A percentile compares a stretch with the other conserved stretches of the same genome.
Conservation (phyloP, 495 filamentous ascomycete species). For the Articulospora tetracladia region DNA sequence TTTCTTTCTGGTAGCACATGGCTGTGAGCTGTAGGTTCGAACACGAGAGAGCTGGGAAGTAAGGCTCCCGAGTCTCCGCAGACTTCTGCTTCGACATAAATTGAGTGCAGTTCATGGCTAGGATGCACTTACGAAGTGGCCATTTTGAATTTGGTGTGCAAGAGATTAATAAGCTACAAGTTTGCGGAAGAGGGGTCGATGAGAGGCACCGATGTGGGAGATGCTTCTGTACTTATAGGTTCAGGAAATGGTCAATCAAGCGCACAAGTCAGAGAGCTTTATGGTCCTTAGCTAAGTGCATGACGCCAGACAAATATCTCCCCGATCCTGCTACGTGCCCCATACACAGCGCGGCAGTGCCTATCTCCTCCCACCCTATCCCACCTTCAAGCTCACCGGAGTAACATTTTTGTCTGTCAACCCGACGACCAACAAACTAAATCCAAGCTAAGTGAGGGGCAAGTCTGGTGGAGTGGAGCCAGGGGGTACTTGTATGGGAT, state of each 20-base stretch:
- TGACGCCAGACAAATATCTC: not conserved
- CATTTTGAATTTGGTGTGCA: not conserved
- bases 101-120: not conserved
- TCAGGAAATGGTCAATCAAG: not conserved
- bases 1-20: conserved; percentile 17
- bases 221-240: conserved; percentile 15
- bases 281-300: not conserved
- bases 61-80: conserved; percentile 17
- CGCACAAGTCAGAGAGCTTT: not conserved
- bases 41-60: conserved; percentile 6
- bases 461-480: conserved; percentile 1
- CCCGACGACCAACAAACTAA: not conserved
- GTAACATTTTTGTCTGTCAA: not conserved
- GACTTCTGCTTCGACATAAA: conserved; percentile 24
- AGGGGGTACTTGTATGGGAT: no score
- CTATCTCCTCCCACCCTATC: not conserved
- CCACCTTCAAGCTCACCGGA: conserved; percentile 6
- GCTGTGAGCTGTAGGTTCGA: conserved; percentile 20
- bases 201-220: not conserved
- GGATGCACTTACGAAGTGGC: not conserved
- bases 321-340: no score
- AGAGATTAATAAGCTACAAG: not conserved
- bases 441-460: conserved; percentile 4
- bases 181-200: not conserved
- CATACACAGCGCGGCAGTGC: not conserved